Percentiles rank a stretch among this genome's conserved stretches.
phyloP scores from a whole-genome alignment of 306 rosid species.

The Senna tora region DNA sequence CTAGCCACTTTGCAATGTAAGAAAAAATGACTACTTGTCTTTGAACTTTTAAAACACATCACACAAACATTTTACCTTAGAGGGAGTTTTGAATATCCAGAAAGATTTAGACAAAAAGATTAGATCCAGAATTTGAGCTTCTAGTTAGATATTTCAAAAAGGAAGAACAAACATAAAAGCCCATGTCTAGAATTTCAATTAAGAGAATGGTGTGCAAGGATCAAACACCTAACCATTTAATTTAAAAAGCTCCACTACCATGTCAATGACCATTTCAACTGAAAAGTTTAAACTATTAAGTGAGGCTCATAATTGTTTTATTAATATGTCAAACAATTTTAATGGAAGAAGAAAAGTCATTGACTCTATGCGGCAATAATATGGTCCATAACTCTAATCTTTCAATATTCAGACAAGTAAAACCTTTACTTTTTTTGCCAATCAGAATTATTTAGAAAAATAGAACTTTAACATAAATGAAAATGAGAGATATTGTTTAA shows the following conservation, averaged over 20 bases:
- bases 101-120: too few relatives aligned
- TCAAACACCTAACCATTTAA: not conserved
- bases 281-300: not conserved
- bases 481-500: not conserved
- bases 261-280: not conserved
- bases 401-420: constrained; percentile 27
- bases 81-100: too few relatives aligned
- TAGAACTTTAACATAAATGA: not conserved
- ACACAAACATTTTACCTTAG: too few relatives aligned
- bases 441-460: not conserved
- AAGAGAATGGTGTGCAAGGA: not conserved
- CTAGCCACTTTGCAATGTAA: too few relatives aligned
- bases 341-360: not conserved
- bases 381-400: constrained; percentile 18
- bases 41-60: too few relatives aligned
- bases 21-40: too few relatives aligned
- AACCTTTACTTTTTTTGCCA: too few relatives aligned
- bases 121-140: too few relatives aligned
- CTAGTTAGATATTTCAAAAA: too few relatives aligned
- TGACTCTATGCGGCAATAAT: not conserved
- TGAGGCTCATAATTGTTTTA: not conserved
- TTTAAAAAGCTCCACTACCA: not conserved
- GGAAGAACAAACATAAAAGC: too few relatives aligned
- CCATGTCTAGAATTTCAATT: not conserved
- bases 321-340: too few relatives aligned